Evolutionary conservation across 2,329 filamentous ascomycete genomes (phyloP), one percentile per base, ranked within the genome.

Genomic region (Diplodia scrobiculata): DNA sequence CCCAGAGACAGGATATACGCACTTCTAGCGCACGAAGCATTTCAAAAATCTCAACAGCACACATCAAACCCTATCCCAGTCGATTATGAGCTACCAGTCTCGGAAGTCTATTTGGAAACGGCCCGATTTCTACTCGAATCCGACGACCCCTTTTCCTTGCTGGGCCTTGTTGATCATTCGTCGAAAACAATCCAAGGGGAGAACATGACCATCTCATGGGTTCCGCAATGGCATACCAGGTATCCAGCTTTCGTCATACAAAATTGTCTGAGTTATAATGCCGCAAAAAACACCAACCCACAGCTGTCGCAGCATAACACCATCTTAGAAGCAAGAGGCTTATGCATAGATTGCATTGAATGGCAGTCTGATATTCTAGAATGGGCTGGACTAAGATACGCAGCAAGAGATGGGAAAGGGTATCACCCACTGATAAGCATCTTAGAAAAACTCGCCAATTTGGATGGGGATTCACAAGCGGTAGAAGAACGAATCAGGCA

Each of bases 381-480:
- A 2, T 1, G 0, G 1, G 14, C 0, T 1, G 38, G 14, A 2
- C 7, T 41, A 1, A 1, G 7, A 5, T 2, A 1, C 5, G 38
- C 38, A 41, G 5, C 5, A 41, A 17, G 5, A 7, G 5, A 41
- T 2, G 38, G 6, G 17, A 41, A 41, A n/a, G 38, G 7, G 14
- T 41, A n/a, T 41, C 2, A 1, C 13, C 14, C 14, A 17, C 38
- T 41, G 5, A n/a, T 14, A 9, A 6, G 1, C 7, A 6, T 41
- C 3, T 17, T 41, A 5, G 17, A n/a, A 41, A 41, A 4, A 14
- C 5, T 41, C 1, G 6, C 13, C 2, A 14, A n/a, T 0, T n/a
- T 17, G 7, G 14, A 41, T 7, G 17, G 38, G 17, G 14, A 41
- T 2, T 2, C 38, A 41, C 38, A 5, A 7, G 17, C 14, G 5